Evolutionary conservation across 2,329 filamentous ascomycete species (phyloP), one percentile per base, ranked within the genome.

Genomic region (Paramyrothecium roridum): DNA sequence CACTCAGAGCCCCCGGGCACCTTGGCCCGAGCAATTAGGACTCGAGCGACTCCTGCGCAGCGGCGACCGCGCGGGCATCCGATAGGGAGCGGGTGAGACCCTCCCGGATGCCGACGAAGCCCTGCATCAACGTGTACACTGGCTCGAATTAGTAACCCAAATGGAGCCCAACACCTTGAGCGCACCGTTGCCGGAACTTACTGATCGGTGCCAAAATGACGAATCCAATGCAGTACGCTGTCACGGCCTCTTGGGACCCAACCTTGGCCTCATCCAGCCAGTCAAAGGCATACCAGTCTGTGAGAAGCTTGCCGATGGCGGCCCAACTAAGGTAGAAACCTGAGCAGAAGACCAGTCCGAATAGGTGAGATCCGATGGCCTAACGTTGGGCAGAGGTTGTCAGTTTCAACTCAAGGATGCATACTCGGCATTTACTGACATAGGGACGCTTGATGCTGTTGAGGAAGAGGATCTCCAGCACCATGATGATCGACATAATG

Each of bases 371-470:
- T 3, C 72, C 70, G 19, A 80, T 72, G 23, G 77, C 72, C 80
- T 82, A 30, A 30, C 10, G 26, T 30, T 30, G 26, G 26, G 26
- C 10, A 30, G 52, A 20, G 52, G 50, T 33, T 2, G 57, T 66
- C 11, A 63, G 65, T 49, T 26, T 26, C 13, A 54, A 19, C 34
- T 13, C 4, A 1, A 16, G 6, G 2, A 3, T 2, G 2, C 4
- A 11, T 8, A 30, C n/a, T 22, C 4, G 13, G 26, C 4, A 4
- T 17, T 22, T 13, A 66, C 76, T 64, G 64, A 82, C 80, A 50
- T 71, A 72, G 52, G 75, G 79, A 52, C 77, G 75, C 61, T 77
- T 78, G 69, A 82, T 80, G 63, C 78, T 82, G 67, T 83, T 83
- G 68, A 83, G 70, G 55, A 73, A 70, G 34, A 78, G 55, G 1